Percentiles rank a stretch among this genome's conserved stretches.
These are phyloP conservation scores for Yamadazyma taylorii DNA, from an alignment of 1,139 yeast genomes.

Conservation along the genomic window DNA sequence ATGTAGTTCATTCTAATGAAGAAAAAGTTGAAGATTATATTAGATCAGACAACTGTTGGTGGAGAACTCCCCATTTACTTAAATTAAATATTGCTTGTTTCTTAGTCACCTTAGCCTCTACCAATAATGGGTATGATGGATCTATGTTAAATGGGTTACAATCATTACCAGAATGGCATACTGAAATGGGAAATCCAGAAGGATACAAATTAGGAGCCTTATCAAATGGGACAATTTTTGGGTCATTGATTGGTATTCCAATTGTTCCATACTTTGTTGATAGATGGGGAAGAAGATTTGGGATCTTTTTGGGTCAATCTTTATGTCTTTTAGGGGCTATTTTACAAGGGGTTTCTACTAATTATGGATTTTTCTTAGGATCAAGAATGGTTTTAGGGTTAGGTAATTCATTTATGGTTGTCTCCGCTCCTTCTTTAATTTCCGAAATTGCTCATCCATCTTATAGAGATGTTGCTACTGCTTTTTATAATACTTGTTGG, in stretches of 20 bases:
- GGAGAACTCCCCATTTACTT: constrained; percentile 32
- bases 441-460: constrained; percentile 48
- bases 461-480: constrained; percentile 46
- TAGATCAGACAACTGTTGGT: constrained; percentile 15
- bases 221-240: constrained; percentile 32
- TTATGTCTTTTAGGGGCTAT: constrained; percentile 37
- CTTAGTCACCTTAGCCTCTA: constrained; percentile 43
- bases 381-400: constrained; percentile 43
- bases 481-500: constrained; percentile 51
- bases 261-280: constrained; percentile 26
- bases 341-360: constrained; percentile 42
- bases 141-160: constrained; percentile 54
- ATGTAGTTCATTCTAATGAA: not conserved
- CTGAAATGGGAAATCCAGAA: constrained; percentile 29
- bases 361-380: constrained; percentile 37
- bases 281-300: constrained; percentile 34
- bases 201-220: constrained; percentile 41
- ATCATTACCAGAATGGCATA: constrained; percentile 36
- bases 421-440: constrained; percentile 42
- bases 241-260: constrained; percentile 20
- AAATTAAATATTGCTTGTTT: constrained; percentile 36
- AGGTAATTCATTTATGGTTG: constrained; percentile 39
- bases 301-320: constrained; percentile 27
- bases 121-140: constrained; percentile 54
- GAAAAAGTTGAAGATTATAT: constrained; percentile 11